Percentiles rank a stretch among this genome's conserved stretches.
These are phyloP conservation scores for Penicillium angulare DNA, from an alignment of 495 filamentous ascomycete species.

Conservation along the genomic window DNA sequence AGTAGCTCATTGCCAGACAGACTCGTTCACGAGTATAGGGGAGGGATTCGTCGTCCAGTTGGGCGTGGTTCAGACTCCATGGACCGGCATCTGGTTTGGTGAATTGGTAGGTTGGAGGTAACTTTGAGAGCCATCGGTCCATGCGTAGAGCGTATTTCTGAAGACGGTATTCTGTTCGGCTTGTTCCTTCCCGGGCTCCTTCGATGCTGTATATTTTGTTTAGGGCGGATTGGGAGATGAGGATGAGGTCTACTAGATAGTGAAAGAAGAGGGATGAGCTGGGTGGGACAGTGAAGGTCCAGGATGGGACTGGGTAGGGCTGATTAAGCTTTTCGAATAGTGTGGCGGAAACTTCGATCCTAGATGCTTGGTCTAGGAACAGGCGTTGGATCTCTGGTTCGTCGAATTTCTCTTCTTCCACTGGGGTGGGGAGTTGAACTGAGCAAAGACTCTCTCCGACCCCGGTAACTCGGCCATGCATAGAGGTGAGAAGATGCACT, in stretches of 20 bases:
- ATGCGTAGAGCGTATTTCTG: not conserved
- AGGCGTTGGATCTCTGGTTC: slow-evolving; percentile 18
- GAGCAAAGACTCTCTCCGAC: slow-evolving; percentile 53
- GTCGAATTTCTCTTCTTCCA: slow-evolving; percentile 48
- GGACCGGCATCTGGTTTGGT: not conserved
- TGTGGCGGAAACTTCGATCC: not conserved
- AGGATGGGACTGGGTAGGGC: not conserved
- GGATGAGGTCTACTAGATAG: not conserved
- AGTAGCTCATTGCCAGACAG: not conserved
- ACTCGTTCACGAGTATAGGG: not conserved
- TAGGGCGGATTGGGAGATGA: not conserved
- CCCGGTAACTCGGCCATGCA: slow-evolving; percentile 60
- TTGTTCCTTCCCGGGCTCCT: not conserved
- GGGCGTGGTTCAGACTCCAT: not conserved
- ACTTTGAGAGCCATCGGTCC: not conserved
- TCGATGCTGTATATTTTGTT: not conserved
- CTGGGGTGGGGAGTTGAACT: slow-evolving; percentile 51
- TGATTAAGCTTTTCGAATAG: not conserved
- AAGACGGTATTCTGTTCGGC: not conserved
- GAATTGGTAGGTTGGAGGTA: not conserved
- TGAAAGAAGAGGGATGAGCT: not conserved
- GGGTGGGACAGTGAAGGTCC: not conserved
- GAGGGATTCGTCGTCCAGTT: not conserved
- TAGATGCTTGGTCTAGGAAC: slow-evolving; percentile 6
- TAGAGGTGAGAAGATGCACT: slow-evolving; percentile 55